phyloP scores from a whole-genome alignment of 495 filamentous ascomycete genomes.

The Apodospora peruviana region DNA sequence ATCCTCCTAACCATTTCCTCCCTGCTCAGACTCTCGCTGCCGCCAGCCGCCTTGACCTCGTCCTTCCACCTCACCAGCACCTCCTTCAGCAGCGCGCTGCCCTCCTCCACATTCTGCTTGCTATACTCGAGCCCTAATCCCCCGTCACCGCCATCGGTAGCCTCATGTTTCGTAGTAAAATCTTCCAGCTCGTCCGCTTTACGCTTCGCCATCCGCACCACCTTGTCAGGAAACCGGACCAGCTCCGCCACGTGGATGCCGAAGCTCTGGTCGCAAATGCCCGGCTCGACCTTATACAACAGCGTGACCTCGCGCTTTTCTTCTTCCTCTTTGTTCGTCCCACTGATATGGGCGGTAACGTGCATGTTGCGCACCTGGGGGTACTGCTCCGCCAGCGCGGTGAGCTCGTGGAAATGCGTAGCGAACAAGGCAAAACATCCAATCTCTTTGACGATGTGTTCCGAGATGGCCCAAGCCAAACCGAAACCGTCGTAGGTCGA shows the following conservation, averaged over 20 bases:
- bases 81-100: slow-evolving; percentile 79
- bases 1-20: slow-evolving; percentile 76
- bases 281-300: slow-evolving; percentile 91
- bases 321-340: slow-evolving; percentile 27
- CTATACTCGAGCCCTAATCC: slow-evolving; percentile 50
- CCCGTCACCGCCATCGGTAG: slow-evolving; percentile 41
- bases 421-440: slow-evolving; percentile 90
- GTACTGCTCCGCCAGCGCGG: slow-evolving; percentile 77
- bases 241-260: slow-evolving; percentile 98
- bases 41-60: slow-evolving; percentile 56
- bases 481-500: slow-evolving; percentile 99
- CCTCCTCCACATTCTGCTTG: slow-evolving; percentile 85
- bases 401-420: slow-evolving; percentile 98
- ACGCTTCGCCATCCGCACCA: slow-evolving; percentile 96
- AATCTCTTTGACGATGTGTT: slow-evolving; percentile 94
- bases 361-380: slow-evolving; percentile 88
- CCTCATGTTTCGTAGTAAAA: slow-evolving; percentile 72
- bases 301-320: slow-evolving; percentile 84
- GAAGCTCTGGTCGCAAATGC: slow-evolving; percentile 94
- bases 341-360: slow-evolving; percentile 89
- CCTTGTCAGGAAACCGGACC: slow-evolving; percentile 95
- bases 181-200: slow-evolving; percentile 98
- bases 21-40: slow-evolving; percentile 61
- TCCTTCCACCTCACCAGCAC: slow-evolving; percentile 85
- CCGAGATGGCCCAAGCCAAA: slow-evolving; percentile 95